Conservation (phyloP, 2,329 filamentous ascomycete genomes). For the Celoporthe dispersa region DNA sequence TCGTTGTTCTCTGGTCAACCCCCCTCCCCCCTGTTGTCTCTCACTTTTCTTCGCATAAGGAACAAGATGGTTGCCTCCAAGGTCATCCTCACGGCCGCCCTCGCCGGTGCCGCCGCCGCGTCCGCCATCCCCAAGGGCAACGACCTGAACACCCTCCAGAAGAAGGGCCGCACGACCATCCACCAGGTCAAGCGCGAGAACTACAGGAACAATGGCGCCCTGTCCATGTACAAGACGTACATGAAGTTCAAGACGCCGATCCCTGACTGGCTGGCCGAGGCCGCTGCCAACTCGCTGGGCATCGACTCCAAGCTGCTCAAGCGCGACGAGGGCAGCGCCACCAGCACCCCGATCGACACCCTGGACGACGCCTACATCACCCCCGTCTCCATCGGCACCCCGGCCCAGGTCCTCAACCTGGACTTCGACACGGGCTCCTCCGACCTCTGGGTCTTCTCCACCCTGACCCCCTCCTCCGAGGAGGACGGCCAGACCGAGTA, state of each 20-base stretch:
- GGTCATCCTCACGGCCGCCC: slow-evolving; percentile 25
- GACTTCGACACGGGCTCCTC: slow-evolving; percentile 72
- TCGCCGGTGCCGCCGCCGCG: slow-evolving; percentile 27
- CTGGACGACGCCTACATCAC: slow-evolving; percentile 47
- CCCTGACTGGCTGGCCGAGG: slow-evolving; percentile 26
- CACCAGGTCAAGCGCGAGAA: slow-evolving; percentile 27
- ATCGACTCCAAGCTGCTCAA: slow-evolving; percentile 18
- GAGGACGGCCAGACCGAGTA: slow-evolving; percentile 60
- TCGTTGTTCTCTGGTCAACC: not conserved
- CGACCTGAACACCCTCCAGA: slow-evolving; percentile 17
- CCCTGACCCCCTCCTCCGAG: slow-evolving; percentile 51
- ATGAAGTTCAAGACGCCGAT: slow-evolving; percentile 30
- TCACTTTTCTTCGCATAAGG: not conserved
- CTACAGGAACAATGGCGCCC: slow-evolving; percentile 28
- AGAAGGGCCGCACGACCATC: slow-evolving; percentile 28
- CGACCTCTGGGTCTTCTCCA: slow-evolving; percentile 72
- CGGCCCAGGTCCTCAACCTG: slow-evolving; percentile 58
- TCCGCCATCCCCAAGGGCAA: slow-evolving; percentile 27
- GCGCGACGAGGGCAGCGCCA: slow-evolving; percentile 24
- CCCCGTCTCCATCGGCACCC: slow-evolving; percentile 63
- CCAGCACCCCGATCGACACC: slow-evolving; percentile 23
- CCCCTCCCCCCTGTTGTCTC: not conserved
- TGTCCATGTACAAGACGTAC: slow-evolving; percentile 32
- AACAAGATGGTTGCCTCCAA: slow-evolving; percentile 29
- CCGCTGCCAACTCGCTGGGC: slow-evolving; percentile 29